Evolutionary conservation across 2,329 filamentous ascomycete species (phyloP).

Genomic region (Bipolaris gigantea): DNA sequence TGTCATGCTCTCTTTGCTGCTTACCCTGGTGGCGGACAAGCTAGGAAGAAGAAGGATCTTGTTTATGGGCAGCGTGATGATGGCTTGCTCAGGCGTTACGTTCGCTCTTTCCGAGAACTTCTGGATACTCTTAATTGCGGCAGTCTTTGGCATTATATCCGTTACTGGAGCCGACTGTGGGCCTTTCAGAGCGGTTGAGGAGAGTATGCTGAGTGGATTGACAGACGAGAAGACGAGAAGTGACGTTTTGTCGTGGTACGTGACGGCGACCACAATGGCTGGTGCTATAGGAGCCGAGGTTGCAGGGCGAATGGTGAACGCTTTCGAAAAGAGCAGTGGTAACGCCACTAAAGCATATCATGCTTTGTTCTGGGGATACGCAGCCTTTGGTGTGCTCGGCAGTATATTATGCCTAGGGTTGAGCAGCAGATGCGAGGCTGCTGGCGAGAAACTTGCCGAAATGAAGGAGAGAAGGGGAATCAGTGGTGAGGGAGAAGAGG

Average conservation of each 20-base stretch:
- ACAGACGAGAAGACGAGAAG: constrained; percentile 40
- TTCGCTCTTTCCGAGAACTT: constrained; percentile 44
- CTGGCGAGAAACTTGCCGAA: constrained; percentile 34
- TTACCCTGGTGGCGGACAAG: constrained; percentile 45
- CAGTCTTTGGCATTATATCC: constrained; percentile 45
- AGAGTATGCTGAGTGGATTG: constrained; percentile 42
- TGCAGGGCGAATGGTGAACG: constrained; percentile 48
- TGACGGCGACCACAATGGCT: constrained; percentile 43
- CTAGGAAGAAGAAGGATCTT: constrained; percentile 42
- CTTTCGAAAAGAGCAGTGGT: constrained; percentile 43
- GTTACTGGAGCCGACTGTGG: constrained; percentile 42
- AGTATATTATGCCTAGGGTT: constrained; percentile 44
- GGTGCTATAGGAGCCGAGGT: constrained; percentile 40
- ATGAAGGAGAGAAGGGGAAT: constrained; percentile 27
- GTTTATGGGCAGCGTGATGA: constrained; percentile 42
- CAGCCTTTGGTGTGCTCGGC: constrained; percentile 47
- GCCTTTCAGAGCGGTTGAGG: constrained; percentile 42
- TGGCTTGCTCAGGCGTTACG: constrained; percentile 40
- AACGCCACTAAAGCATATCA: constrained; percentile 44
- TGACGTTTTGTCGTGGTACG: constrained; percentile 47
- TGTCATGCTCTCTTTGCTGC: constrained; percentile 40
- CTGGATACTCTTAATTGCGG: constrained; percentile 43
- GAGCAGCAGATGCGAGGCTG: constrained; percentile 47
- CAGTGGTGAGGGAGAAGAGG: constrained; percentile 31
- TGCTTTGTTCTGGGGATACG: constrained; percentile 50